Evolutionary conservation across 2,329 filamentous ascomycete species (phyloP).

Genomic region (Trichoderma polysporum): DNA sequence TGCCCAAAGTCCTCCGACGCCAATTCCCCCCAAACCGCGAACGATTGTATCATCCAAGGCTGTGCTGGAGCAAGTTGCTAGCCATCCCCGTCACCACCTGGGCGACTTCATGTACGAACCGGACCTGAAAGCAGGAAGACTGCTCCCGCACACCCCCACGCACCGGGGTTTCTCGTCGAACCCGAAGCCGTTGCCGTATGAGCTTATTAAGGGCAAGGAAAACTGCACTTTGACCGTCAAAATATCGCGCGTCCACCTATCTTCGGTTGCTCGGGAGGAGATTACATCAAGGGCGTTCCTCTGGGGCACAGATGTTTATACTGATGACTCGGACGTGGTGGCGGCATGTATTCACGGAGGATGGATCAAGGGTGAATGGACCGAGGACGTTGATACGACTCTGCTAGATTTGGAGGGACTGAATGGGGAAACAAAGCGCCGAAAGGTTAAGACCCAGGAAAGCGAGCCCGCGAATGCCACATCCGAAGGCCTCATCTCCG

Average conservation of each 20-base stretch:
- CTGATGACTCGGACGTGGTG: conserved; percentile 90
- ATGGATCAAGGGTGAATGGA: conserved; percentile 88
- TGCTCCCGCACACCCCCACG: conserved; percentile 42
- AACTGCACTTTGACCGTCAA: conserved; percentile 91
- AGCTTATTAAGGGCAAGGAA: conserved; percentile 68
- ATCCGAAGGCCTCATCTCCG: conserved; percentile 46
- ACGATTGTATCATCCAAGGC: conserved; percentile 66
- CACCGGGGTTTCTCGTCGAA: conserved; percentile 51
- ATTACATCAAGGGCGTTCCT: conserved; percentile 78
- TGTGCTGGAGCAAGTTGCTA: conserved; percentile 69
- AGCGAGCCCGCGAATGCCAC: conserved; percentile 35
- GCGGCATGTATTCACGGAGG: conserved; percentile 91
- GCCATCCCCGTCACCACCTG: conserved; percentile 73
- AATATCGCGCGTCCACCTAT: conserved; percentile 76
- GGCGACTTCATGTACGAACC: conserved; percentile 82
- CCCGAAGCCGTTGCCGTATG: conserved; percentile 73
- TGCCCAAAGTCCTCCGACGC: conserved; percentile 25
- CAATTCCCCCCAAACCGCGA: conserved; percentile 59
- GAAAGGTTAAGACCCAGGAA: conserved; percentile 32
- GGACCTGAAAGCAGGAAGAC: conserved; percentile 54
- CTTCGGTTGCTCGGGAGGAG: conserved; percentile 69
- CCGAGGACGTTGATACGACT: conserved; percentile 69
- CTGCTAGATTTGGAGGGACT: conserved; percentile 59
- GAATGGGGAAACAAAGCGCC: conserved; percentile 31
- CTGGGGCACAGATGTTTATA: conserved; percentile 94